A percentile compares a stretch with the other conserved stretches of the same genome.
Evolutionary conservation across 345 rosid species (phyloP).

Genomic region (Noccaea caerulescens): DNA sequence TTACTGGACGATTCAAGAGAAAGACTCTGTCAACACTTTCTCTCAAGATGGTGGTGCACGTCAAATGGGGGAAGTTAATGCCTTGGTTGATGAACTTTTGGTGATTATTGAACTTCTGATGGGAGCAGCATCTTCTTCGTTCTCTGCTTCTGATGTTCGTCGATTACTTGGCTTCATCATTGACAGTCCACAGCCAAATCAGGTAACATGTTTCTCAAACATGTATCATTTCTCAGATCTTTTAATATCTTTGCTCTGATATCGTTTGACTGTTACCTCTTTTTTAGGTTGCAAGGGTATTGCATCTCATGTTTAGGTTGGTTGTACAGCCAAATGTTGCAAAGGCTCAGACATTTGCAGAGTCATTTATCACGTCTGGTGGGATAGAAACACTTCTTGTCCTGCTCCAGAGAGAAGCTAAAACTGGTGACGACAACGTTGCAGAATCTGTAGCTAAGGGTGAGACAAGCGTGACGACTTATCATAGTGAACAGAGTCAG

Average conservation of each 20-base stretch:
- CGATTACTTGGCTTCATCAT: slow-evolving; percentile 83
- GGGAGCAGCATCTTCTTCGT: slow-evolving; percentile 77
- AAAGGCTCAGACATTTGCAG: slow-evolving; percentile 76
- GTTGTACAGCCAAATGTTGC: slow-evolving; percentile 88
- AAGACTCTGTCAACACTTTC: slow-evolving; percentile 69
- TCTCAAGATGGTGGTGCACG: slow-evolving; percentile 56
- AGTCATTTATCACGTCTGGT: slow-evolving; percentile 78
- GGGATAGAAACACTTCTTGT: slow-evolving; percentile 98
- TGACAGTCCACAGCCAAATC: slow-evolving; percentile 96
- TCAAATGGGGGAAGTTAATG: slow-evolving; percentile 92
- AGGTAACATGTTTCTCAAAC: slow-evolving; percentile 52
- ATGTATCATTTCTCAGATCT: slow-evolving; percentile 5
- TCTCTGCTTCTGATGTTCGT: slow-evolving; percentile 69
- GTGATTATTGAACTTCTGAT: slow-evolving; percentile 93
- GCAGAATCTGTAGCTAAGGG: slow-evolving; percentile 42
- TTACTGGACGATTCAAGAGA: slow-evolving; percentile 88
- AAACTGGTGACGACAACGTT: slow-evolving; percentile 63
- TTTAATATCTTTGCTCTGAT: slow-evolving; percentile 8
- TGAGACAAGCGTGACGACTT: slow-evolving; percentile 43
- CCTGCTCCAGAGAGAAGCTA: slow-evolving; percentile 89
- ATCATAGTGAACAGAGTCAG: slow-evolving; percentile 48
- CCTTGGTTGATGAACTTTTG: slow-evolving; percentile 95
- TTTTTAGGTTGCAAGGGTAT: slow-evolving; percentile 81
- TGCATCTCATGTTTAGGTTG: slow-evolving; percentile 85
- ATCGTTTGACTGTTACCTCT: slow-evolving; percentile 26